These are phyloP conservation scores for Aspergillus quadrilineatus DNA, from an alignment of 2,329 filamentous ascomycete species.

Conservation along the genomic window DNA sequence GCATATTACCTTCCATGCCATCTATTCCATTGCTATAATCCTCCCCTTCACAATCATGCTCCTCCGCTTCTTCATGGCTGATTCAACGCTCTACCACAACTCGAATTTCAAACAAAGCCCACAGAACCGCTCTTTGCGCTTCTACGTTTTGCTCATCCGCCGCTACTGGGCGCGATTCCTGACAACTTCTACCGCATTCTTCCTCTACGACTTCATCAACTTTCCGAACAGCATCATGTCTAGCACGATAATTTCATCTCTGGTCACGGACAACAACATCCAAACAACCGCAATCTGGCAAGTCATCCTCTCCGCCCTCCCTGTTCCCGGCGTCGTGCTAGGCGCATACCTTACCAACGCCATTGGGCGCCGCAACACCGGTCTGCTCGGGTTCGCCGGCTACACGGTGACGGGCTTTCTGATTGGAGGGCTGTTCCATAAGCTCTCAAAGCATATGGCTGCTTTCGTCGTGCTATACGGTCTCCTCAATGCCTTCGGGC, in stretches of 20 bases:
- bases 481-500: conserved; percentile 32
- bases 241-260: conserved; percentile 33
- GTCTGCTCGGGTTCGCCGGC: conserved; percentile 31
- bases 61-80: conserved; percentile 36
- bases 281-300: conserved; percentile 38
- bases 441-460: conserved; percentile 29
- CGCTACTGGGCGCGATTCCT: conserved; percentile 31
- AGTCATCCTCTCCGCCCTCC: conserved; percentile 33
- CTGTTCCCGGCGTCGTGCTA: conserved; percentile 35
- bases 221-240: conserved; percentile 41
- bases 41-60: conserved; percentile 34
- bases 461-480: conserved; percentile 38
- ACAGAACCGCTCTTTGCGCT: conserved; percentile 21
- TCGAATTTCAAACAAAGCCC: conserved; percentile 32
- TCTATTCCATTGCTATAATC: conserved; percentile 35
- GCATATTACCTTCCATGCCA: conserved; percentile 27
- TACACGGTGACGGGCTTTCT: conserved; percentile 33
- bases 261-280: conserved; percentile 34
- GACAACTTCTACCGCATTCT: conserved; percentile 36
- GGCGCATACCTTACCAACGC: conserved; percentile 35
- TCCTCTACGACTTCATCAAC: conserved; percentile 41
- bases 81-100: conserved; percentile 33
- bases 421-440: conserved; percentile 30
- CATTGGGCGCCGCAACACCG: conserved; percentile 32
- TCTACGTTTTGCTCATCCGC: conserved; percentile 27